phyloP scores from a whole-genome alignment of 148 eudicot species.

The Chenopodium album region DNA sequence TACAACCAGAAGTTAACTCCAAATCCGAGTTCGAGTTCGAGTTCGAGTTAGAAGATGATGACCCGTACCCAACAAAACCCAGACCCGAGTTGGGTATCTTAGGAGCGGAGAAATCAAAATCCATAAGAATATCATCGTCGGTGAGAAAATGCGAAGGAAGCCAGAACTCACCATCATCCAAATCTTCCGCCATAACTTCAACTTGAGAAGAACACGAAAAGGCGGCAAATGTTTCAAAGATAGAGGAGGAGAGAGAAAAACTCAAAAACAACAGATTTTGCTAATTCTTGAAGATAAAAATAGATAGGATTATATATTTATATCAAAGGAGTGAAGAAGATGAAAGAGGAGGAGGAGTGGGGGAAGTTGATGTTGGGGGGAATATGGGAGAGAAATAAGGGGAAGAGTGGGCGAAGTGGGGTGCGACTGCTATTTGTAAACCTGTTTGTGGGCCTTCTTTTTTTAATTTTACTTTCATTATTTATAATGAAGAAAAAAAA shows the following conservation, averaged over 20 bases:
- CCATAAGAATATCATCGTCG: constrained; percentile 63
- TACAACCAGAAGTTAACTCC: constrained; percentile 4
- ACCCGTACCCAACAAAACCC: too few relatives aligned
- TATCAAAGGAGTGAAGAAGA: not conserved
- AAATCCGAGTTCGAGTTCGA: constrained; percentile 36
- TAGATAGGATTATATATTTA: not conserved
- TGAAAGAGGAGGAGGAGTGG: not conserved
- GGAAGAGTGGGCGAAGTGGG: constrained; percentile 8
- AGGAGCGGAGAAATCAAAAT: constrained; percentile 19
- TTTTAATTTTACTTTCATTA: too few relatives aligned
- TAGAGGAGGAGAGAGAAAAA: not conserved
- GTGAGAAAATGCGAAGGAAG: constrained; percentile 66
- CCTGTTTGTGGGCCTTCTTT: not conserved
- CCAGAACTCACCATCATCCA: constrained; percentile 67
- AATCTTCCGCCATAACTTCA: constrained; percentile 38
- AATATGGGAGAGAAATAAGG: constrained; percentile 1
- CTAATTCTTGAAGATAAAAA: not conserved
- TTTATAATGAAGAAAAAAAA: too few relatives aligned
- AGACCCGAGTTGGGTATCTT: too few relatives aligned
- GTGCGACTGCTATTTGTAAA: constrained; percentile 12
- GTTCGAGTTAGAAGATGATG: constrained; percentile 26
- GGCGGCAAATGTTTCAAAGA: constrained; percentile 17
- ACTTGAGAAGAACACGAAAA: too few relatives aligned
- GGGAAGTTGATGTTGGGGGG: constrained; percentile 11
- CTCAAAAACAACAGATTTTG: not conserved